phyloP scores from a whole-genome alignment of 371 early-diverging fungal species.

The Mucor racemosus region DNA sequence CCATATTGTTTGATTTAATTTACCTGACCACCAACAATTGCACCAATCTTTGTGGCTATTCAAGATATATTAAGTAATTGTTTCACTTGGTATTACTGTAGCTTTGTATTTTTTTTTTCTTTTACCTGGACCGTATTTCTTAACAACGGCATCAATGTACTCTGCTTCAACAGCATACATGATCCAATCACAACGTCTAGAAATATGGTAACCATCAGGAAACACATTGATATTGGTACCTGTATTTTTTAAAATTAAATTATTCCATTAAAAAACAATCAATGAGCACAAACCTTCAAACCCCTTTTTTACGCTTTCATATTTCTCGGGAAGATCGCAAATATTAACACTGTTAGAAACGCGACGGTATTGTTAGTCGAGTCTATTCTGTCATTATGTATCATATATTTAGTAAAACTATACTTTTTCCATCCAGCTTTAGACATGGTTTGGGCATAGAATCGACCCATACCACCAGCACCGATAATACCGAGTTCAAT shows the following conservation, averaged over 20 bases:
- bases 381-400: too few relatives aligned
- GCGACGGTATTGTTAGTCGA: not conserved
- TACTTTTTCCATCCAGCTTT: constrained; percentile 84
- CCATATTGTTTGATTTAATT: too few relatives aligned
- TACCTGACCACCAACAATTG: constrained; percentile 84
- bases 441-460: constrained; percentile 79
- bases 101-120: too few relatives aligned
- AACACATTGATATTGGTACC: constrained; percentile 69
- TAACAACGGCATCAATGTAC: constrained; percentile 81
- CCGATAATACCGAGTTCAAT: constrained; percentile 81
- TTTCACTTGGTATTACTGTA: not conserved
- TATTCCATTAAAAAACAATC: not conserved
- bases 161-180: constrained; percentile 96
- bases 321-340: constrained; percentile 84
- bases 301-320: constrained; percentile 66
- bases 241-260: constrained; percentile 9
- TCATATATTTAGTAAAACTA: not conserved
- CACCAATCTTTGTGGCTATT: constrained; percentile 84
- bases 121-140: constrained; percentile 83
- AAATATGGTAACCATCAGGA: constrained; percentile 83
- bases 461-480: constrained; percentile 93
- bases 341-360: constrained; percentile 68
- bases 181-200: constrained; percentile 86
- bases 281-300: constrained; percentile 47
- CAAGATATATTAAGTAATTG: not conserved